phyloP scores from a whole-genome alignment of 192 early-diverging fungal genomes.

The Coemansia sp. region DNA sequence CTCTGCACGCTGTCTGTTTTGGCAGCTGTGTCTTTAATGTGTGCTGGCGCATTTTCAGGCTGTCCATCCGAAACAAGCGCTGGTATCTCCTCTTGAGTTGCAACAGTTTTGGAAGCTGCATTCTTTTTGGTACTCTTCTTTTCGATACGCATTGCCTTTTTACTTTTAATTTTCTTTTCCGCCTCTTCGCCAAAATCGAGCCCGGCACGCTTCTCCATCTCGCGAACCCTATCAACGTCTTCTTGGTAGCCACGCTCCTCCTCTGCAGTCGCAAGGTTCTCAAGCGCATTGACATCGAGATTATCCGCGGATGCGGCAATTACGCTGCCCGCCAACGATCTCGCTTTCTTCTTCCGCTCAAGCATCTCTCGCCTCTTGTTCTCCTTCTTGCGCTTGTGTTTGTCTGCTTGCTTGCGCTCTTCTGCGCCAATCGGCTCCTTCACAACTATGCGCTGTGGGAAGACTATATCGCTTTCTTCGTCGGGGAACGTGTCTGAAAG shows the following conservation, averaged over 20 bases:
- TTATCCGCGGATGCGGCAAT: conserved; percentile 12
- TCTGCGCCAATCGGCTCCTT: conserved; percentile 35
- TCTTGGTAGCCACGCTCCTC: conserved; percentile 36
- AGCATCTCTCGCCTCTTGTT: conserved; percentile 34
- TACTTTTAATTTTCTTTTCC: conserved; percentile 14
- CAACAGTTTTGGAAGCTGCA: not conserved
- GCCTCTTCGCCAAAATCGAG: conserved; percentile 12
- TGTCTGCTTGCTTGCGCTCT: conserved; percentile 44
- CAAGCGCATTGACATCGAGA: conserved; percentile 49
- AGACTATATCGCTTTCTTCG: conserved; percentile 37
- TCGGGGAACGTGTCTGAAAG: conserved; percentile 50
- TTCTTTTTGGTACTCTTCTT: conserved; percentile 23
- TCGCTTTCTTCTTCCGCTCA: conserved; percentile 29
- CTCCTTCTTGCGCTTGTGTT: conserved; percentile 44
- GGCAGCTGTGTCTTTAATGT: not conserved
- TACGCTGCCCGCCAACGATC: conserved; percentile 11
- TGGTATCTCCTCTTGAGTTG: conserved; percentile 14
- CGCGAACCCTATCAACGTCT: conserved; percentile 43
- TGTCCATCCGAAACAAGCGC: conserved; percentile 17
- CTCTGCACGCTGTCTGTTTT: not conserved
- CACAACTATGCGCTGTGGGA: conserved; percentile 22
- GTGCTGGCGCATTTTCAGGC: not conserved
- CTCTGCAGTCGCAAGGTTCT: conserved; percentile 29
- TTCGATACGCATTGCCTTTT: conserved; percentile 35
- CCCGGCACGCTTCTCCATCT: conserved; percentile 39